phyloP scores from a whole-genome alignment of 345 rosid species.

The Aquilaria sinensis region DNA sequence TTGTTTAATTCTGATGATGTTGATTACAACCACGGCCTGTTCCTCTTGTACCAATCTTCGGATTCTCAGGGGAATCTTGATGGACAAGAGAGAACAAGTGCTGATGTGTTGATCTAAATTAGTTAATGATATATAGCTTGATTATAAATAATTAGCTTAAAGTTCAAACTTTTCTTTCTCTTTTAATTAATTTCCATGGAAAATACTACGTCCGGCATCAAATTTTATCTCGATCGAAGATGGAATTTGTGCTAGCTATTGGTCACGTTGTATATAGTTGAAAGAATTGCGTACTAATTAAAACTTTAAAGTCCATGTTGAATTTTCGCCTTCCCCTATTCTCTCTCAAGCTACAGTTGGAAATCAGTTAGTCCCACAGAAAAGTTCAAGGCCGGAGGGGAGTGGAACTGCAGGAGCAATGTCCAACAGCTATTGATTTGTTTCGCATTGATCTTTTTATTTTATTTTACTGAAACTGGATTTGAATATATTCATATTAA shows the following conservation, averaged over 20 bases:
- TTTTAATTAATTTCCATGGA: not conserved
- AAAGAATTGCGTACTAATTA: constrained; percentile 11
- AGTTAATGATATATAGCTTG: not conserved
- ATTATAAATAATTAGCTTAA: not conserved
- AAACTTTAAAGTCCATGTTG: constrained; percentile 6
- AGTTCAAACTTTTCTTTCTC: not conserved
- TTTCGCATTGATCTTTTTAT: constrained; percentile 7
- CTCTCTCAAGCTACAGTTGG: too few relatives aligned
- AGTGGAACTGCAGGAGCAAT: not conserved
- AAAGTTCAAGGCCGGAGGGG: not conserved
- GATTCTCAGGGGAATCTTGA: constrained; percentile 34
- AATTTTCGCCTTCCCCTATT: constrained; percentile 13
- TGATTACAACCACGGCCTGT: constrained; percentile 54
- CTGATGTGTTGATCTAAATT: constrained; percentile 37
- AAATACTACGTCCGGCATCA: not conserved
- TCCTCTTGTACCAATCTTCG: constrained; percentile 26
- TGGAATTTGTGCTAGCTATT: too few relatives aligned
- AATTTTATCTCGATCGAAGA: too few relatives aligned
- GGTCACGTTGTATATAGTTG: not conserved
- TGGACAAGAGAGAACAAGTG: constrained; percentile 32
- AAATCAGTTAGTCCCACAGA: too few relatives aligned
- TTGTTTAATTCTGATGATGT: constrained; percentile 12
- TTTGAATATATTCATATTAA: not conserved
- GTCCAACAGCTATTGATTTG: too few relatives aligned
- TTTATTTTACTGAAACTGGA: constrained; percentile 9